Conservation (phyloP, 148 eudicot species). For the Suaeda aralocaspica region DNA sequence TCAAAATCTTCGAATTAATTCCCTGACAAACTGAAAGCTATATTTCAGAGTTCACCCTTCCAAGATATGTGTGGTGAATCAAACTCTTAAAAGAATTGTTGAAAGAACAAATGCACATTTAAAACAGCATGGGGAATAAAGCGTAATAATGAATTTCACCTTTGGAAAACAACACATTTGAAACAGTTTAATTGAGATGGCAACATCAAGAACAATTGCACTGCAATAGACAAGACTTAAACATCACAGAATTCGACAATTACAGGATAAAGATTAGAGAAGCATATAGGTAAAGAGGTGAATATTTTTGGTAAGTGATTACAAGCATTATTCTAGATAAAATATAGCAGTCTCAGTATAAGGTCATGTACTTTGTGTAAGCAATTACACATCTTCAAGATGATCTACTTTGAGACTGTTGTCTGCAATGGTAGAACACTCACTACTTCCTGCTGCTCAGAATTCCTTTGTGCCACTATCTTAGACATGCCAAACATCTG, state of each 20-base stretch:
- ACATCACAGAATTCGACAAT: conserved; percentile 2
- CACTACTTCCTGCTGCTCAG: conserved; percentile 41
- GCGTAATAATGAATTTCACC: background rate
- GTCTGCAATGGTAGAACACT: conserved; percentile 54
- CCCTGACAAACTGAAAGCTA: no score
- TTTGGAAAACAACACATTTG: no score
- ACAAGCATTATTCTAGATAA: conserved; percentile 1
- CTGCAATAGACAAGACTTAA: background rate
- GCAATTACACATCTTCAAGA: background rate
- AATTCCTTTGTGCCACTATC: conserved; percentile 52
- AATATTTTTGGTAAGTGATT: conserved; percentile 8
- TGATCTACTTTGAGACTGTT: conserved; percentile 34
- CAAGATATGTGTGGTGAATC: no score
- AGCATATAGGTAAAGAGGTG: background rate
- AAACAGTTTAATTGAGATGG: background rate
- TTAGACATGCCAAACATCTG: conserved; percentile 96
- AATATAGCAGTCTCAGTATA: background rate
- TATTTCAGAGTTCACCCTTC: no score
- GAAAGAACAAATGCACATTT: no score
- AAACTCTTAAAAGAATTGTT: no score
- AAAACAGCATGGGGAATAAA: no score
- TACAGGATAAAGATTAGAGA: background rate
- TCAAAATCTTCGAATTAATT: no score
- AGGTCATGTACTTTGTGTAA: no score
- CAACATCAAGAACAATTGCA: background rate